Evolutionary conservation across 768 basidiomycete species (phyloP).

Genomic region (Hebeloma cylindrosporum): DNA sequence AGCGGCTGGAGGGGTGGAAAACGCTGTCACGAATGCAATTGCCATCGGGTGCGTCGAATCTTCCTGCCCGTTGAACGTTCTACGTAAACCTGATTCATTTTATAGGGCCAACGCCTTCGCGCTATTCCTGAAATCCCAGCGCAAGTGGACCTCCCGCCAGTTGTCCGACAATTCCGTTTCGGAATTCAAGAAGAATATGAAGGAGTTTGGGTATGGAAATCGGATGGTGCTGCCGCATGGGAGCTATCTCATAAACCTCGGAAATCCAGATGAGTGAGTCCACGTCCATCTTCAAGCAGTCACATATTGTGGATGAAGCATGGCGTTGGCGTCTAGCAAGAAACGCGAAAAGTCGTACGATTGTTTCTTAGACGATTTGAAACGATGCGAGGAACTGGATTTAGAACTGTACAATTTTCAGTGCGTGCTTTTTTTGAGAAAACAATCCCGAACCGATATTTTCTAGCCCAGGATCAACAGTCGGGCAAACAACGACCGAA

Average conservation of each 20-base stretch:
- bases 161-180: constrained; percentile 52
- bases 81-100: neutral
- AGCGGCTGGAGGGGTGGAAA: constrained; percentile 77
- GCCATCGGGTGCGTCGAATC: constrained; percentile 55
- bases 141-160: constrained; percentile 73
- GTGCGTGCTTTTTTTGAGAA: constrained; percentile 42
- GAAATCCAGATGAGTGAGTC: constrained; percentile 71
- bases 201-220: constrained; percentile 57
- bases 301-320: too few species aligned
- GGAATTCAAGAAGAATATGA: constrained; percentile 61
- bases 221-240: constrained; percentile 78
- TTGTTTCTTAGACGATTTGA: constrained; percentile 83
- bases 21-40: constrained; percentile 68
- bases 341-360: constrained; percentile 72
- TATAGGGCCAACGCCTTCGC: constrained; percentile 82
- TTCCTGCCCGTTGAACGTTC: neutral
- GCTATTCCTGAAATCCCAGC: constrained; percentile 81
- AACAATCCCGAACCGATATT: neutral
- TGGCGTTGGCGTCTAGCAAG: constrained; percentile 40
- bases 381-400: constrained; percentile 74
- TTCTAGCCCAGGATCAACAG: constrained; percentile 75
- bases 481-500: constrained; percentile 61
- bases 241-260: constrained; percentile 83
- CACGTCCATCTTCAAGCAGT: neutral
- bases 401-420: constrained; percentile 82